Percentiles rank a stretch among this genome's conserved stretches.
phyloP scores from a whole-genome alignment of 2,329 filamentous ascomycete species.

The Celoporthe dispersa region DNA sequence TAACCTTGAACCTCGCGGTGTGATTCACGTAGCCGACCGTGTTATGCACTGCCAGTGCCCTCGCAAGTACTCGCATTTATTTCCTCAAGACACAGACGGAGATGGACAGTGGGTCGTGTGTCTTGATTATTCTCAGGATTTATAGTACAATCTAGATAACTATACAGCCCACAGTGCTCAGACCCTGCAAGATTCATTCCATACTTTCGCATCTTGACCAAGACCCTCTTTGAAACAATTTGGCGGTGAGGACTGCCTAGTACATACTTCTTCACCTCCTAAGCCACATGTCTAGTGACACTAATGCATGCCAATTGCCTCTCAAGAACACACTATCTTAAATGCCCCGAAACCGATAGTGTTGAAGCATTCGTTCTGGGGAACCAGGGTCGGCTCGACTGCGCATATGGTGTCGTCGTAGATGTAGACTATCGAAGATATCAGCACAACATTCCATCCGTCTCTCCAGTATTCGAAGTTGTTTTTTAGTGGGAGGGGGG shows the following conservation, averaged over 20 bases:
- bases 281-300: neutral
- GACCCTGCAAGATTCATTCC: neutral
- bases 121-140: neutral
- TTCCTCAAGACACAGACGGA: neutral
- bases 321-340: constrained; percentile 2
- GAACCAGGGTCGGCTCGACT: neutral
- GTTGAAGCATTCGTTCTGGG: constrained; percentile 4
- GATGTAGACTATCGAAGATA: constrained; percentile 1
- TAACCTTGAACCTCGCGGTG: too few species aligned
- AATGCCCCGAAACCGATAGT: constrained; percentile 9
- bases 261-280: neutral
- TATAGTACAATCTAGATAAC: neutral
- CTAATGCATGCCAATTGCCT: neutral
- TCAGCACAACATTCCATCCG: neutral
- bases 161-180: neutral
- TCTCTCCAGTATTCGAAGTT: neutral
- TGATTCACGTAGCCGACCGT: too few species aligned
- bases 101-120: neutral
- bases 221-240: neutral
- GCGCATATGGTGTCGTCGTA: constrained; percentile 10
- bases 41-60: too few species aligned
- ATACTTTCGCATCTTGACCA: neutral
- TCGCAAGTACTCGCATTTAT: too few species aligned
- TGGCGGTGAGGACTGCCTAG: neutral
- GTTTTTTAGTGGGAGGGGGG: too few species aligned